These are phyloP conservation scores for Pythium sp. DNA, from an alignment of 352 stramenopile species.

Conservation along the genomic window DNA sequence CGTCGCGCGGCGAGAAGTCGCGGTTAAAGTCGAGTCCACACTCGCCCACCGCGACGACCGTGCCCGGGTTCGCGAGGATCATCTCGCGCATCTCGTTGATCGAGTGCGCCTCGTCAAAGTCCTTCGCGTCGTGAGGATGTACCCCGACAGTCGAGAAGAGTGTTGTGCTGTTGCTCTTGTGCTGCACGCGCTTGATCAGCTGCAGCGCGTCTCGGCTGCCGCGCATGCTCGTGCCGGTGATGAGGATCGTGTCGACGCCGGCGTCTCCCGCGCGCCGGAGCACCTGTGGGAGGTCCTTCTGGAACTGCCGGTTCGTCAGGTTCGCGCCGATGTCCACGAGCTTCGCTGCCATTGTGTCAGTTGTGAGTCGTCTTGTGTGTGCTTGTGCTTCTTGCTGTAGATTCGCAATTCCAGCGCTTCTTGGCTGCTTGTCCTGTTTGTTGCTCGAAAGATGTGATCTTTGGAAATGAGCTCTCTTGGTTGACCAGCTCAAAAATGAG, in stretches of 20 bases:
- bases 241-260: slow-evolving; percentile 77
- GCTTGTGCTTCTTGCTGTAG: background rate
- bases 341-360: background rate
- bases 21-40: slow-evolving; percentile 96
- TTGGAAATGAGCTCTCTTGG: slow-evolving; percentile 7
- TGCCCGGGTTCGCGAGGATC: slow-evolving; percentile 33
- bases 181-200: slow-evolving; percentile 26
- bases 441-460: background rate
- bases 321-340: slow-evolving; percentile 75
- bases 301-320: slow-evolving; percentile 62
- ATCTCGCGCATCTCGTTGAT: slow-evolving; percentile 42
- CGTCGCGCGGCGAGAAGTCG: slow-evolving; percentile 90
- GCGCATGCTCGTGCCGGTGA: slow-evolving; percentile 75
- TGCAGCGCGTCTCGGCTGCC: slow-evolving; percentile 39
- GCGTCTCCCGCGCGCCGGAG: slow-evolving; percentile 73
- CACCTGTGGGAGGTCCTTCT: slow-evolving; percentile 85
- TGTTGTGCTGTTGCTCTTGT: slow-evolving; percentile 21
- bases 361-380: background rate
- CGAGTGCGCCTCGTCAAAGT: slow-evolving; percentile 50
- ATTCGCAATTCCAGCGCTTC: background rate
- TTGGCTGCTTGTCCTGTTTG: background rate
- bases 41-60: slow-evolving; percentile 92
- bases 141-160: slow-evolving; percentile 91
- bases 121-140: slow-evolving; percentile 91
- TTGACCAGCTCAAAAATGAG: background rate